A percentile compares a stretch with the other conserved stretches of the same genome.
Evolutionary conservation across 108 stramenopile genomes (phyloP).

Genomic region (Heterococcus sp.): DNA sequence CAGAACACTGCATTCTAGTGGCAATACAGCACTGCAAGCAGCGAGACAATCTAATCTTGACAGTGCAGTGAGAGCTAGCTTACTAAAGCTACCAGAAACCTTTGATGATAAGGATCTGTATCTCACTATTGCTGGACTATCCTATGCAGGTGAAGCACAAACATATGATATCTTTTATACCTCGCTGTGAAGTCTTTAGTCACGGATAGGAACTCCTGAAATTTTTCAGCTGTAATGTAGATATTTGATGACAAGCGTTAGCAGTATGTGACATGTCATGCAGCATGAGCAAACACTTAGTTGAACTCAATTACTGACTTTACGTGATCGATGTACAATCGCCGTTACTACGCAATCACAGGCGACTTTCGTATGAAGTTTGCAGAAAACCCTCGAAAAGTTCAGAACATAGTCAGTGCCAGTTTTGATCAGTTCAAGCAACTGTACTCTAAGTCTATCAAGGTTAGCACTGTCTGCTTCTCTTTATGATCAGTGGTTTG

Average conservation of each 20-base stretch:
- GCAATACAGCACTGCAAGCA: background rate
- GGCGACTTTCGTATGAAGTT: constrained; percentile 56
- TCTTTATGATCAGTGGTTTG: too few relatives aligned
- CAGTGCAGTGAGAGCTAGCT: constrained; percentile 27
- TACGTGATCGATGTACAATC: too few relatives aligned
- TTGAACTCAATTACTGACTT: too few relatives aligned
- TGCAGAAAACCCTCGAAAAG: constrained; percentile 57
- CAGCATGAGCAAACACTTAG: too few relatives aligned
- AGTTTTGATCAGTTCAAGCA: constrained; percentile 36
- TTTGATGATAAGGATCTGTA: constrained; percentile 49
- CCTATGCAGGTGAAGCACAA: constrained; percentile 43
- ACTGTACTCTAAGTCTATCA: constrained; percentile 39
- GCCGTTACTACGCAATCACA: too few relatives aligned
- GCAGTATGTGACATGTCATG: too few relatives aligned
- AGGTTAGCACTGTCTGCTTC: too few relatives aligned
- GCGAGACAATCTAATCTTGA: constrained; percentile 9
- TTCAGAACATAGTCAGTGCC: constrained; percentile 48
- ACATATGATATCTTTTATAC: too few relatives aligned
- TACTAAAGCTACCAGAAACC: constrained; percentile 50
- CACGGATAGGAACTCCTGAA: too few relatives aligned
- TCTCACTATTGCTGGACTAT: constrained; percentile 49
- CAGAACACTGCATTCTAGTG: constrained; percentile 24
- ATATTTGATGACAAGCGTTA: too few relatives aligned
- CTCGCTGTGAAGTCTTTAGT: too few relatives aligned
- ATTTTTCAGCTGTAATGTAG: too few relatives aligned